Evolutionary conservation across 2,329 filamentous ascomycete genomes (phyloP).

Genomic region (Cephalotrichum gorgonifer): DNA sequence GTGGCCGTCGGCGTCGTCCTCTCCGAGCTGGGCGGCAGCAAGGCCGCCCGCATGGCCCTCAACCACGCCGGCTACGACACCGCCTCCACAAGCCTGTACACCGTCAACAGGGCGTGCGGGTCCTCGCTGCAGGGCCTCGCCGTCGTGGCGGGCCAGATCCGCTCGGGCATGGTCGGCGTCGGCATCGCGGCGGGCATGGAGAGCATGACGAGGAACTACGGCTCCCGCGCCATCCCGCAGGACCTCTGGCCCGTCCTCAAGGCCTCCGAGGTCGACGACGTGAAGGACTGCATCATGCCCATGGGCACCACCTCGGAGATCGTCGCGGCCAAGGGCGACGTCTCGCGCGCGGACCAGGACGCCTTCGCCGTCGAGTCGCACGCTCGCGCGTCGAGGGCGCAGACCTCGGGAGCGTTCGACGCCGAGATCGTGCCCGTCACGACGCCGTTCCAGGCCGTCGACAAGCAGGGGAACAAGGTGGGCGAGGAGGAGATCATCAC

Average conservation of each 20-base stretch:
- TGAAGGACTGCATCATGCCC: conserved; percentile 80
- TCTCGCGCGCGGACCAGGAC: conserved; percentile 70
- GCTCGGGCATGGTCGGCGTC: conserved; percentile 58
- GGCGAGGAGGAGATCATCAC: conserved; percentile 51
- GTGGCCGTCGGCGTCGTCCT: conserved; percentile 82
- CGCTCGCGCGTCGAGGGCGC: conserved; percentile 59
- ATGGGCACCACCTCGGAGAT: conserved; percentile 92
- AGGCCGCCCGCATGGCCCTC: conserved; percentile 84
- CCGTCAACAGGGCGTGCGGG: conserved; percentile 79
- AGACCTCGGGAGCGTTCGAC: conserved; percentile 59
- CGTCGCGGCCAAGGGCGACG: conserved; percentile 66
- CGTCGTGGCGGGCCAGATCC: conserved; percentile 62
- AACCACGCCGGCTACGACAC: conserved; percentile 71
- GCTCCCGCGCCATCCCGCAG: conserved; percentile 69
- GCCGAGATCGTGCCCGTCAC: conserved; percentile 71
- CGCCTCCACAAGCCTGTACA: conserved; percentile 62
- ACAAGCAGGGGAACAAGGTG: conserved; percentile 47
- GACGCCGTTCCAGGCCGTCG: conserved; percentile 55
- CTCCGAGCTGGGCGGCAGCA: conserved; percentile 80
- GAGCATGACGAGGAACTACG: conserved; percentile 93
- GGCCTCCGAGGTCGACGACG: conserved; percentile 54
- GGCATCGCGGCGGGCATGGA: conserved; percentile 89
- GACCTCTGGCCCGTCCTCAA: conserved; percentile 67
- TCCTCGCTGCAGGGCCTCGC: conserved; percentile 71
- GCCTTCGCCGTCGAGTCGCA: conserved; percentile 70